Evolutionary conservation across 306 rosid genomes (phyloP).

Genomic region (Calophaca sinica): DNA sequence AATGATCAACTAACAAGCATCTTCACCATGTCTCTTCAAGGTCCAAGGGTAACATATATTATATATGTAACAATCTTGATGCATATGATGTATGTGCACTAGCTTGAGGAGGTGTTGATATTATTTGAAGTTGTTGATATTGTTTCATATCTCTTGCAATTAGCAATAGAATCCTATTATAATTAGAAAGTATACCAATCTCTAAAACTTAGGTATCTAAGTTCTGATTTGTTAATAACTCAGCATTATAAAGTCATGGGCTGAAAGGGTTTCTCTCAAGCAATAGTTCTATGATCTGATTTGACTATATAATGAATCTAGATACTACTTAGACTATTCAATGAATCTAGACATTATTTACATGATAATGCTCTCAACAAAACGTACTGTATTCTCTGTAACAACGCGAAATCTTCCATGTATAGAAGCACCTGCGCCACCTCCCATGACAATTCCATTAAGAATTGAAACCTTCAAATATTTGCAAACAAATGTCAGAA

Average conservation of each 20-base stretch:
- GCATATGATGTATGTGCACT: constrained; percentile 2
- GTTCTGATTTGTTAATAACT: too few species aligned
- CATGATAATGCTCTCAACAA: constrained; percentile 8
- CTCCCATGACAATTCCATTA: constrained; percentile 96
- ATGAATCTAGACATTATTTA: not conserved
- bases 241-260: constrained; percentile 9
- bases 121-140: not conserved
- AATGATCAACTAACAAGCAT: too few species aligned
- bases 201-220: too few species aligned
- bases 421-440: constrained; percentile 93
- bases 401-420: constrained; percentile 91
- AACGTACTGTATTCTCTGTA: constrained; percentile 84
- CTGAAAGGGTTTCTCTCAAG: not conserved
- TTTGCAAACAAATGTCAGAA: constrained; percentile 43
- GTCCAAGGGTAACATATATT: not conserved
- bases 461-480: constrained; percentile 84
- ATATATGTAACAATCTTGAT: not conserved
- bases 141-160: not conserved
- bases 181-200: not conserved
- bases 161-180: constrained; percentile 2
- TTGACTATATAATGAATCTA: not conserved
- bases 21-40: not conserved
- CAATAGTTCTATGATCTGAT: not conserved
- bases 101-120: not conserved
- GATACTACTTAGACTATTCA: not conserved